Evolutionary conservation across 306 rosid genomes (phyloP).

Genomic region (Fragaria nilgerrensis): DNA sequence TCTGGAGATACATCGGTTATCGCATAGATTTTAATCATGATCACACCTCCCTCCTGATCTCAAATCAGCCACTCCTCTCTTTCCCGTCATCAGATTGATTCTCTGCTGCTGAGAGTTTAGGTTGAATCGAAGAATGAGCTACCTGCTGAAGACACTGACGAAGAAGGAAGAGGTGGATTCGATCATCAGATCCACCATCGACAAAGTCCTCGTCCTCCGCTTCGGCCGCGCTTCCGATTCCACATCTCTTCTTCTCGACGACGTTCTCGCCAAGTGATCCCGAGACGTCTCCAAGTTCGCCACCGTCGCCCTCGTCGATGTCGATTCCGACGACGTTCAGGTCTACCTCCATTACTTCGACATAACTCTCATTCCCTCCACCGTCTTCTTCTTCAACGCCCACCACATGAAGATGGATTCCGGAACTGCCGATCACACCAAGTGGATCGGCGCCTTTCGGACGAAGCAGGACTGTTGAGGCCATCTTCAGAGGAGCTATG

Average conservation of each 20-base stretch:
- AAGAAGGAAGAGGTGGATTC: conserved; percentile 72
- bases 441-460: conserved; percentile 47
- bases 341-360: conserved; percentile 77
- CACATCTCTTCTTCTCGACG: conserved; percentile 65
- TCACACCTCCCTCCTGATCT: no score
- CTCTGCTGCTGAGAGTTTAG: not conserved
- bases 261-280: conserved; percentile 67
- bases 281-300: conserved; percentile 86
- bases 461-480: conserved; percentile 53
- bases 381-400: conserved; percentile 88
- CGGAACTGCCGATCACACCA: conserved; percentile 52
- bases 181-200: conserved; percentile 70
- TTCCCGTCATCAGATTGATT: no score
- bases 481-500: conserved; percentile 85
- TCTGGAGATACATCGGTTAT: no score
- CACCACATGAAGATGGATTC: conserved; percentile 99
- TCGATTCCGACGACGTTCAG: conserved; percentile 71
- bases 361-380: conserved; percentile 73
- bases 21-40: no score
- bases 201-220: conserved; percentile 82
- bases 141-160: conserved; percentile 42
- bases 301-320: conserved; percentile 63
- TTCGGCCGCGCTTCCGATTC: conserved; percentile 72
- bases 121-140: conserved; percentile 24
- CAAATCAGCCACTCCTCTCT: no score